These are phyloP conservation scores for Rhododendron williamsianum DNA, from an alignment of 148 eudicot species.

Conservation along the genomic window DNA sequence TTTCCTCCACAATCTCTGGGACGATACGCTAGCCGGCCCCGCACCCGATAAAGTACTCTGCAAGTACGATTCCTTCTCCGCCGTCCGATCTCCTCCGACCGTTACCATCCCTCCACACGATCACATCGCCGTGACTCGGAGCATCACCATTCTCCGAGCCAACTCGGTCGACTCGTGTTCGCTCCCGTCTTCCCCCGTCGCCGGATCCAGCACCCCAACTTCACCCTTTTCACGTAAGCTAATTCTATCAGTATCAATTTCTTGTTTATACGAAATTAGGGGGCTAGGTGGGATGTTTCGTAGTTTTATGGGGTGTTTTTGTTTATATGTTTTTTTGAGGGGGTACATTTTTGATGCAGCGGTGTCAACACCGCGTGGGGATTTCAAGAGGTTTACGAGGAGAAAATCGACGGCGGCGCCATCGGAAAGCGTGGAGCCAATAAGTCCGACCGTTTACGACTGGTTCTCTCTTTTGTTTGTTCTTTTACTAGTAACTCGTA, in stretches of 20 bases:
- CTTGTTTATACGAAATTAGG: no score
- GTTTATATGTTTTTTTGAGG: not conserved
- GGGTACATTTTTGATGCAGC: constrained; percentile 20
- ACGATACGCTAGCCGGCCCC: constrained; percentile 78
- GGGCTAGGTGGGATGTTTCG: no score
- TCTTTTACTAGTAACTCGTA: not conserved
- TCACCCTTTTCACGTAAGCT: constrained; percentile 48
- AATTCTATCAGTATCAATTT: no score
- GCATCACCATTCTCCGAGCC: constrained; percentile 35
- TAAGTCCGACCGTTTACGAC: constrained; percentile 49
- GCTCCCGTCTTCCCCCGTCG: constrained; percentile 38
- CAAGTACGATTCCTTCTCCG: constrained; percentile 50
- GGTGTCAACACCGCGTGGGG: constrained; percentile 29
- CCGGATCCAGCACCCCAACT: constrained; percentile 35
- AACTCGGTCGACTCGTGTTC: constrained; percentile 32
- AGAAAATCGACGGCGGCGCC: constrained; percentile 32
- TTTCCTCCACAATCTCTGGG: constrained; percentile 72
- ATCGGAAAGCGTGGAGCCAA: constrained; percentile 22
- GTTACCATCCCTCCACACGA: not conserved
- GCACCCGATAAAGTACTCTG: constrained; percentile 55
- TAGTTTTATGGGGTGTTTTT: not conserved
- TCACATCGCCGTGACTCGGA: constrained; percentile 27
- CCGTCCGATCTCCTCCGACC: constrained; percentile 25
- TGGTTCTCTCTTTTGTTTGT: constrained; percentile 32
- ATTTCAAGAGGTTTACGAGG: constrained; percentile 40